phyloP scores from a whole-genome alignment of 2,329 filamentous ascomycete genomes.

The Fusarium tanahbumbuense region DNA sequence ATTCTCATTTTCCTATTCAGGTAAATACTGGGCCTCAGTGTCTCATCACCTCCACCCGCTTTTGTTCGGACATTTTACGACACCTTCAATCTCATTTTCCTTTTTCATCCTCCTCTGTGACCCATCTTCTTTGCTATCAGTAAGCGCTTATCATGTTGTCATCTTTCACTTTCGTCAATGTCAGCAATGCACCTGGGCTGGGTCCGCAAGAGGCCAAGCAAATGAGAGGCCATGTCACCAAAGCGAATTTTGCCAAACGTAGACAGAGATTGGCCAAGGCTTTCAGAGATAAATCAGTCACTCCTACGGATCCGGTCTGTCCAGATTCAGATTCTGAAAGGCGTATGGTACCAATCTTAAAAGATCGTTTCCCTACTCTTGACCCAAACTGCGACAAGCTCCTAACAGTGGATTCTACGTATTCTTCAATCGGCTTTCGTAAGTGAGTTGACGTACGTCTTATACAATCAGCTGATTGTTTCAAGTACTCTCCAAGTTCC shows the following conservation, averaged over 20 bases:
- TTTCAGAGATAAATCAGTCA: neutral
- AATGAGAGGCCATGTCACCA: conserved; percentile 22
- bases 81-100: neutral
- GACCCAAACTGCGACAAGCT: neutral
- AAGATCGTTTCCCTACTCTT: no score
- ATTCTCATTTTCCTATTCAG: conserved; percentile 28
- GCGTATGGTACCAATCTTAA: no score
- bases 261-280: conserved; percentile 7
- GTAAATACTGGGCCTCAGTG: neutral
- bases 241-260: conserved; percentile 19
- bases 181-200: conserved; percentile 10
- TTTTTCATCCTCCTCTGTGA: neutral
- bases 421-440: conserved; percentile 5
- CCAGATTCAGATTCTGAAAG: neutral
- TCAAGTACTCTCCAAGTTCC: conserved; percentile 11
- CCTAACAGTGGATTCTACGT: neutral
- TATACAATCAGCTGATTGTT: neutral
- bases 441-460: neutral
- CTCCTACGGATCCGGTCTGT: no score
- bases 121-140: no score
- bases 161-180: conserved; percentile 12
- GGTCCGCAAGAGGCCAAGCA: conserved; percentile 11
- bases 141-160: neutral
- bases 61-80: neutral
- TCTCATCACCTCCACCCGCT: neutral